phyloP scores from a whole-genome alignment of 441 rosid species.

The Euphorbia celastroides region DNA sequence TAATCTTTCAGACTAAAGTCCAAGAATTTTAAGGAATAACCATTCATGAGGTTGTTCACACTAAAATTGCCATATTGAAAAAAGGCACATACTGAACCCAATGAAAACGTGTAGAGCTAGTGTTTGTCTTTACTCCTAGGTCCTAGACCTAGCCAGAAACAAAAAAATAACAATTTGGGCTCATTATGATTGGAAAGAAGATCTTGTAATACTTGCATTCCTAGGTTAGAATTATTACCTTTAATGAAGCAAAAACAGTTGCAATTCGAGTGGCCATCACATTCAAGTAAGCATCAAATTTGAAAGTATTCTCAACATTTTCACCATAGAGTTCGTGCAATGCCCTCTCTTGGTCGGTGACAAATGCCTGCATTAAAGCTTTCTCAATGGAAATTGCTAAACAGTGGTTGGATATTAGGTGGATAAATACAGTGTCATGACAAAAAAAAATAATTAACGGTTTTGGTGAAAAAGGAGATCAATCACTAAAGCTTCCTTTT shows the following conservation, averaged over 20 bases:
- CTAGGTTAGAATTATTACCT: constrained; percentile 39
- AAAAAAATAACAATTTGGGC: background rate
- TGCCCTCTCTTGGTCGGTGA: constrained; percentile 85
- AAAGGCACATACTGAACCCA: background rate
- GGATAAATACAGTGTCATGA: background rate
- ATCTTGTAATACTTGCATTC: constrained; percentile 12
- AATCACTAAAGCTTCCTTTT: background rate
- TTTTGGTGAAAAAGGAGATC: background rate
- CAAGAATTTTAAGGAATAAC: background rate
- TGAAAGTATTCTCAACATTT: constrained; percentile 60
- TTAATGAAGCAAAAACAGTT: constrained; percentile 94
- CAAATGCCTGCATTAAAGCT: constrained; percentile 56
- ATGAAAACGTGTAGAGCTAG: background rate
- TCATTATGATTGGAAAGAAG: constrained; percentile 5
- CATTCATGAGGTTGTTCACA: background rate
- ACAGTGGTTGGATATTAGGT: background rate
- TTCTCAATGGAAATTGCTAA: constrained; percentile 7
- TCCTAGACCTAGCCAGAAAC: background rate
- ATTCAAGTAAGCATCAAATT: constrained; percentile 74
- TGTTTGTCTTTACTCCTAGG: background rate
- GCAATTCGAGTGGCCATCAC: constrained; percentile 91
- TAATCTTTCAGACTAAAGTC: background rate
- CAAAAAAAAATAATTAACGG: background rate
- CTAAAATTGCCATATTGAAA: background rate
- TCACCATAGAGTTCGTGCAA: constrained; percentile 71